Evolutionary conservation across 202 grass and related monocot genomes (phyloP).

Genomic region (Carex arenaria): DNA sequence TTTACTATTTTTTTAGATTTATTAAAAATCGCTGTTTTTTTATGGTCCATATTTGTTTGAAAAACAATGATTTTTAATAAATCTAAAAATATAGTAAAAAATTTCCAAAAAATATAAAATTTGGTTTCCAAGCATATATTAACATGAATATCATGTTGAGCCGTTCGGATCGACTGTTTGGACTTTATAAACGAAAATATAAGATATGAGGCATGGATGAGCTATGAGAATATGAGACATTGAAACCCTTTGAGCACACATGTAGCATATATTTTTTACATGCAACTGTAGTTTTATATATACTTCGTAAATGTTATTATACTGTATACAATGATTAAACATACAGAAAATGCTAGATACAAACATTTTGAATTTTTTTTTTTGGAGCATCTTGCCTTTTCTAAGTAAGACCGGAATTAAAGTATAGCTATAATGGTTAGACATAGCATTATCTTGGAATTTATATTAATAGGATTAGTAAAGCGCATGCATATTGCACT

Average conservation of each 20-base stretch:
- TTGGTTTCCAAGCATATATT: too few relatives aligned
- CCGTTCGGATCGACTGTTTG: too few relatives aligned
- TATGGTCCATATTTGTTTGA: too few relatives aligned
- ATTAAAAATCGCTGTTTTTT: too few relatives aligned
- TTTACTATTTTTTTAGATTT: too few relatives aligned
- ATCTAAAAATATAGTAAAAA: too few relatives aligned
- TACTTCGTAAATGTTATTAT: background rate
- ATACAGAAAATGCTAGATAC: background rate
- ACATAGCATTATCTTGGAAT: conserved; percentile 10
- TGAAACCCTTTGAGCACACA: background rate
- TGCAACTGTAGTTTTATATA: background rate
- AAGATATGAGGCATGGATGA: too few relatives aligned
- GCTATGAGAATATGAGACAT: too few relatives aligned
- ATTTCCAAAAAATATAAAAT: too few relatives aligned
- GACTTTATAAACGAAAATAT: too few relatives aligned
- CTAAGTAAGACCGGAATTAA: background rate
- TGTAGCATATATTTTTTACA: background rate
- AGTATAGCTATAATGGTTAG: background rate
- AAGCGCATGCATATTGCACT: conserved; percentile 1
- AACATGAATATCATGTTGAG: too few relatives aligned
- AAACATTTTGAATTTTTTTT: background rate
- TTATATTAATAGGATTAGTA: conserved; percentile 18
- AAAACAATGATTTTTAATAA: too few relatives aligned
- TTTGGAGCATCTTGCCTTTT: conserved; percentile 5
- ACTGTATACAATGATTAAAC: background rate